Evolutionary conservation across 805 yeast genomes (phyloP).

Genomic region (Starmerella potacharoeniae): DNA sequence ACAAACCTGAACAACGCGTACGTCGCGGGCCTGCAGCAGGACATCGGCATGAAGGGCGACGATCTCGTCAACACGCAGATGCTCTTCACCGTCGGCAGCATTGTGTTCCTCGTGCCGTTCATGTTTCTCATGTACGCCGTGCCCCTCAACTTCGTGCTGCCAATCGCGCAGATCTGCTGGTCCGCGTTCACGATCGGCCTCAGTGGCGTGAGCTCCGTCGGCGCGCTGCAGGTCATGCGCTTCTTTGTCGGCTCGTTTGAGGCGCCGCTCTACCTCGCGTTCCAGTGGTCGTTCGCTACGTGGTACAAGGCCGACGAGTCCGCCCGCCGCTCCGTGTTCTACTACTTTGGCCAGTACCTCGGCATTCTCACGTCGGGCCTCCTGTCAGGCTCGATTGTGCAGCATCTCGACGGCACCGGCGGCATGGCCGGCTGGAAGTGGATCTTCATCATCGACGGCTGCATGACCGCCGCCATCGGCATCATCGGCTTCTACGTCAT

Average conservation of each 20-base stretch:
- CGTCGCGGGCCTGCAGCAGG: conserved; percentile 34
- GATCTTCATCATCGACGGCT: conserved; percentile 58
- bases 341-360: conserved; percentile 48
- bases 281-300: conserved; percentile 35
- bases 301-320: conserved; percentile 48
- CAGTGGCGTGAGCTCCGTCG: conserved; percentile 38
- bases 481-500: conserved; percentile 42
- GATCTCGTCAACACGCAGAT: conserved; percentile 50
- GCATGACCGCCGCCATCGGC: conserved; percentile 48
- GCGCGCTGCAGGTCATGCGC: conserved; percentile 47
- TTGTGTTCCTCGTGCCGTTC: conserved; percentile 53
- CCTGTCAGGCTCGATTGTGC: conserved; percentile 45
- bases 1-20: conserved; percentile 54
- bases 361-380: conserved; percentile 56
- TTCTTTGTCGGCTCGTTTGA: conserved; percentile 62
- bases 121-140: conserved; percentile 44
- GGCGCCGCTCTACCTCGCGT: conserved; percentile 49
- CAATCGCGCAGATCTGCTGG: conserved; percentile 54
- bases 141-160: conserved; percentile 44
- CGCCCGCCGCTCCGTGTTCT: conserved; percentile 51
- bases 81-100: conserved; percentile 47
- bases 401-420: conserved; percentile 36
- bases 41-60: conserved; percentile 46
- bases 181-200: conserved; percentile 50
- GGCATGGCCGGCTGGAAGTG: conserved; percentile 62